Percentiles rank a stretch among this genome's conserved stretches.
Evolutionary conservation across 139 green algal genomes (phyloP).

Genomic region (Penium margaritaceum): DNA sequence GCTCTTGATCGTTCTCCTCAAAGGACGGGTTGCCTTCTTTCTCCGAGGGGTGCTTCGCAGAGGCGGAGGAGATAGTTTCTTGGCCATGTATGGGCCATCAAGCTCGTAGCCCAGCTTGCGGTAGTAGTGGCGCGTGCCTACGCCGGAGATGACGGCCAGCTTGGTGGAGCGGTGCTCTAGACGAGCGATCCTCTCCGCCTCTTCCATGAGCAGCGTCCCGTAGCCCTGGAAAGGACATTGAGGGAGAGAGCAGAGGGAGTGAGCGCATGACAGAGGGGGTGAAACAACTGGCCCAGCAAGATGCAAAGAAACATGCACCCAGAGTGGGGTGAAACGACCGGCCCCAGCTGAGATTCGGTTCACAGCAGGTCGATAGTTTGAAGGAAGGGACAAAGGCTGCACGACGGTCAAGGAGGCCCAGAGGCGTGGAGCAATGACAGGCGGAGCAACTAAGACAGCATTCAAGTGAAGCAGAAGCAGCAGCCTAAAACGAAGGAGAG

Average conservation of each 20-base stretch:
- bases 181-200: constrained; percentile 81
- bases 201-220: constrained; percentile 84
- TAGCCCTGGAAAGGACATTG: constrained; percentile 62
- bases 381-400: too few species aligned
- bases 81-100: constrained; percentile 94
- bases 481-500: too few species aligned
- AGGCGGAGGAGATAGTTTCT: constrained; percentile 50
- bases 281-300: neutral
- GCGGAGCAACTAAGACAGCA: too few species aligned
- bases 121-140: constrained; percentile 97
- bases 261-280: neutral
- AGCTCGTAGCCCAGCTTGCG: constrained; percentile 79
- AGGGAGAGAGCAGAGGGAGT: neutral
- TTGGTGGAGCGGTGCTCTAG: constrained; percentile 77
- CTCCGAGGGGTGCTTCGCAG: too few species aligned
- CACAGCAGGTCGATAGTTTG: too few species aligned
- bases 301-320: neutral
- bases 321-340: too few species aligned
- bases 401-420: too few species aligned
- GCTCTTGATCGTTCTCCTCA: too few species aligned
- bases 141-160: constrained; percentile 91
- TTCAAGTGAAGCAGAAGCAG: too few species aligned
- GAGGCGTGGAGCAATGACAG: too few species aligned
- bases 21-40: too few species aligned
- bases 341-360: too few species aligned